These are phyloP conservation scores for Silene uniflora DNA, from an alignment of 148 eudicot species.

Conservation along the genomic window DNA sequence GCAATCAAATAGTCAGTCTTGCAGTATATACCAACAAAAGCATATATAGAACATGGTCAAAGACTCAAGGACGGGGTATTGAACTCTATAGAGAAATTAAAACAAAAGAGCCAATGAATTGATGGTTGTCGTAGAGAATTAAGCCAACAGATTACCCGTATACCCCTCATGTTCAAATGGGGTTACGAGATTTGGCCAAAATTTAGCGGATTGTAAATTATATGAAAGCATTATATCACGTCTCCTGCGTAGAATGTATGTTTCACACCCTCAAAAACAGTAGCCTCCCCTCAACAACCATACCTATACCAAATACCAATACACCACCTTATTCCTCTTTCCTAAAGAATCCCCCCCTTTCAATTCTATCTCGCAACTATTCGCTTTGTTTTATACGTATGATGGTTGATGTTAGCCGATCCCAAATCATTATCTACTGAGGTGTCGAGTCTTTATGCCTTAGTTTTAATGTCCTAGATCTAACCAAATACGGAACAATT, in stretches of 20 bases:
- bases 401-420: neutral
- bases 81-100: too few species aligned
- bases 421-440: neutral
- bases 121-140: too few species aligned
- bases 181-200: too few species aligned
- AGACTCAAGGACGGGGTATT: too few species aligned
- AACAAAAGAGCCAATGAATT: neutral
- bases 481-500: neutral
- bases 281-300: too few species aligned
- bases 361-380: neutral
- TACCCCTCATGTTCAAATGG: neutral
- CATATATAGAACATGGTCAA: neutral
- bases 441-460: neutral
- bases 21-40: too few species aligned
- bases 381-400: too few species aligned
- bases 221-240: too few species aligned
- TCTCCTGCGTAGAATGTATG: too few species aligned
- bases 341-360: neutral
- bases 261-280: too few species aligned
- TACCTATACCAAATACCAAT: too few species aligned
- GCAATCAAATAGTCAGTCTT: neutral
- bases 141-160: neutral
- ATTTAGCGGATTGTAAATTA: too few species aligned
- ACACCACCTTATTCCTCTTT: neutral
- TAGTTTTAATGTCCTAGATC: neutral